Evolutionary conservation across 2,329 filamentous ascomycete genomes (phyloP).

Genomic region (Corinectria fuckeliana): DNA sequence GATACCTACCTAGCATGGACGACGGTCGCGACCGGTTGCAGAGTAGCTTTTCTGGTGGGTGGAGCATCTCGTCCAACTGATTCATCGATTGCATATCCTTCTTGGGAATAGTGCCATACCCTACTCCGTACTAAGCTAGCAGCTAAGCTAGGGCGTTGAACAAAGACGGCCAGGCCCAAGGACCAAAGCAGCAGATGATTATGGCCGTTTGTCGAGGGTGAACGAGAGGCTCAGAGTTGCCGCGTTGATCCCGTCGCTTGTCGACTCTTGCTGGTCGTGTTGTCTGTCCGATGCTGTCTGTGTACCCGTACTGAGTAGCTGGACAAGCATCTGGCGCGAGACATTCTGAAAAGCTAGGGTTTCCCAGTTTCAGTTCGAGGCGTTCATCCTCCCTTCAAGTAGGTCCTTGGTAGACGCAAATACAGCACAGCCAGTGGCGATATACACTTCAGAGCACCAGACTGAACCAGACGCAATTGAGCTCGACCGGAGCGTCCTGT

Average conservation of each 20-base stretch:
- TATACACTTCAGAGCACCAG: not conserved
- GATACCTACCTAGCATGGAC: not conserved
- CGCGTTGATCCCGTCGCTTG: not conserved
- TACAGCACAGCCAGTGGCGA: not conserved
- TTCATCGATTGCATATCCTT: conserved; percentile 24
- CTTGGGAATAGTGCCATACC: conserved; percentile 32
- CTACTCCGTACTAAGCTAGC: conserved; percentile 15
- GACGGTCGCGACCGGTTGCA: conserved; percentile 27
- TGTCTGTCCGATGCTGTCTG: too few species aligned
- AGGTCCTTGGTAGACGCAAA: not conserved
- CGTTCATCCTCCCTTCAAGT: not conserved
- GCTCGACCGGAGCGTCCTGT: conserved; percentile 7
- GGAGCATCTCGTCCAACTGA: conserved; percentile 29
- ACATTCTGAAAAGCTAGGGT: not conserved
- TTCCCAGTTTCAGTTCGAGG: not conserved
- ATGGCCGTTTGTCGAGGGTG: conserved; percentile 12
- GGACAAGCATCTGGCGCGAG: not conserved
- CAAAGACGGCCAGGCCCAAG: conserved; percentile 1
- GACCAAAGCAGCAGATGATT: conserved; percentile 19
- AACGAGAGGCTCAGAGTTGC: not conserved
- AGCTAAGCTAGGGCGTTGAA: conserved; percentile 23
- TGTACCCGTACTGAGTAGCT: not conserved
- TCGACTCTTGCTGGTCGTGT: not conserved
- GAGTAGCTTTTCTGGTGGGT: conserved; percentile 31
- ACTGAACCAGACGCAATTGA: conserved; percentile 1